Base-by-base conservation (phyloP, 2,329 filamentous ascomycete species). In the Fusarium mangiferae region DNA sequence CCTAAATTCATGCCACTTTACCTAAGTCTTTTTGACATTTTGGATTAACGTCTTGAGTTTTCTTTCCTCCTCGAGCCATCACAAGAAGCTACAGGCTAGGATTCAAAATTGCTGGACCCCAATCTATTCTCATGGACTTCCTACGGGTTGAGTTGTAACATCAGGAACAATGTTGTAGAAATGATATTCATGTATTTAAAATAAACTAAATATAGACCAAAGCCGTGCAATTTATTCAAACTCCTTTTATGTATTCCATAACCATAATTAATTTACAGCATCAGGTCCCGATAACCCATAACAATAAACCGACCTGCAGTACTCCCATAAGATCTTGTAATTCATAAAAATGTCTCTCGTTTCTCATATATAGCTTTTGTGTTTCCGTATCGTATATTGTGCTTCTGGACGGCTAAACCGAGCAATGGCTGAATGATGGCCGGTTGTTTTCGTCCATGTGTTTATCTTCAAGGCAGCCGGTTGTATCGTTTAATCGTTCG, bases 401-500 rank as follows among this genome's bases (percentile, higher is more conserved):
- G 39, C 14, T 22, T 20, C 18, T 36, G 13, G 18, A 22, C 12
- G 14, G 14, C n/a, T 4, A 18, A n/a, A 5, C 10, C 15, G 7
- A n/a, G 33, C 33, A 24, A 17, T 7, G 14, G n/a, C n/a, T 22
- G n/a, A 5, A n/a, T 41, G 5, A 28, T 46, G 48, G 18, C 30
- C 13, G 24, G 8, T 12, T 38, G 12, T n/a, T 30, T 26, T 20
- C 26, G 11, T 12, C n/a, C 6, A n/a, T 36, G 7, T 8, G 5
- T 20, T 52, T 20, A 8, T 9, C 20, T 11, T 66, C 26, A 70
- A 26, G 60, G 39, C 17, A 68, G 45, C n/a, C 81, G 74, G 60
- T 83, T 84, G 28, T 80, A 80, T 65, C 78, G 79, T 46, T 75
- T 81, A 75, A 85, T 85, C n/a, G 77, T 75, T 46, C 78, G 76